These are phyloP conservation scores for Lodderomyces orthopsilosis DNA, from an alignment of 1,139 yeast genomes.

Conservation along the genomic window DNA sequence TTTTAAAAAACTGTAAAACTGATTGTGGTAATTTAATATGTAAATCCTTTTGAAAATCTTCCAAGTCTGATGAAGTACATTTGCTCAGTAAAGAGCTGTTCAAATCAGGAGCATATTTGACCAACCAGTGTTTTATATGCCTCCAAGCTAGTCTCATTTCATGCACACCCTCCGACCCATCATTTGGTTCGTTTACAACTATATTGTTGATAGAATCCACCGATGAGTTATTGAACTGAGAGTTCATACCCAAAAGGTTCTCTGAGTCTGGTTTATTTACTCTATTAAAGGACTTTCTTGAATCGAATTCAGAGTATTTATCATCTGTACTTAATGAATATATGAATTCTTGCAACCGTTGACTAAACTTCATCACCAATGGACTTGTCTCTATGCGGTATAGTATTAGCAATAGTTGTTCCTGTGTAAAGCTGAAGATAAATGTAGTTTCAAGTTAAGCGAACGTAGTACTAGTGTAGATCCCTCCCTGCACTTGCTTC, in stretches of 20 bases:
- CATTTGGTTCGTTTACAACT: not conserved
- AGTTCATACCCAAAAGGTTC: conserved; percentile 27
- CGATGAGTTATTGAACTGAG: conserved; percentile 30
- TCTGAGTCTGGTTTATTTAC: conserved; percentile 42
- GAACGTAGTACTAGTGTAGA: not conserved
- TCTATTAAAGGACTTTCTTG: conserved; percentile 48
- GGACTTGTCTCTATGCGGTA: too few species aligned
- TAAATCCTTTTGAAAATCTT: conserved; percentile 64
- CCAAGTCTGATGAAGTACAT: conserved; percentile 60
- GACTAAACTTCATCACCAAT: conserved; percentile 17
- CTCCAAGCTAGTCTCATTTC: conserved; percentile 69
- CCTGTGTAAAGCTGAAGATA: too few species aligned
- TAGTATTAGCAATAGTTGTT: too few species aligned
- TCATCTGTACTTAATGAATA: conserved; percentile 65
- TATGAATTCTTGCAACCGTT: conserved; percentile 50
- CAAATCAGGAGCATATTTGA: conserved; percentile 53
- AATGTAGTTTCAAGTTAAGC: not conserved
- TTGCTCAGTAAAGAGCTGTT: conserved; percentile 58
- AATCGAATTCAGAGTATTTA: conserved; percentile 65
- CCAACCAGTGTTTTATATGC: conserved; percentile 62
- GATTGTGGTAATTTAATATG: conserved; percentile 56
- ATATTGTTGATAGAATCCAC: conserved; percentile 10
- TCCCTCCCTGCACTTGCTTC: not conserved
- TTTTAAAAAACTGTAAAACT: conserved; percentile 54
- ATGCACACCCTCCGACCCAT: conserved; percentile 50